Conservation (phyloP, 2,329 filamentous ascomycete genomes). For the Teratosphaeria epicoccoides region DNA sequence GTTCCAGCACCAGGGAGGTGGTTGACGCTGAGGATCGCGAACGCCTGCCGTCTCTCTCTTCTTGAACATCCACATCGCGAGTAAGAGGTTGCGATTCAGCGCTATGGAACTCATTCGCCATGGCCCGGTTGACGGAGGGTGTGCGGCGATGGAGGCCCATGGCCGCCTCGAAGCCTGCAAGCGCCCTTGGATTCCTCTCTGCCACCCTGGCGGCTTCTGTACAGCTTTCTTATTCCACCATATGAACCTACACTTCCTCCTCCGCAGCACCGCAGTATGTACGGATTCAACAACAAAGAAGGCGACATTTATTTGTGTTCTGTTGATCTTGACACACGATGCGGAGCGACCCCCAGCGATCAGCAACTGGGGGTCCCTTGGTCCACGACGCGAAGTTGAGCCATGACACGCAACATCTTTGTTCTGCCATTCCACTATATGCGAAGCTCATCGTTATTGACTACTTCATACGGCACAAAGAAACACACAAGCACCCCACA, state of each 20-base stretch:
- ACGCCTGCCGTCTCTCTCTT: constrained; percentile 30
- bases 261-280: background rate
- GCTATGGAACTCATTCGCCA: constrained; percentile 19
- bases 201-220: background rate
- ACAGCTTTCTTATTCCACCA: background rate
- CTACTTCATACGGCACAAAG: background rate
- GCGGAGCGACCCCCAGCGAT: background rate
- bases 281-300: background rate
- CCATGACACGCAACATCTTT: background rate
- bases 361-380: background rate
- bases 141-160: constrained; percentile 39
- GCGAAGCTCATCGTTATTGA: background rate
- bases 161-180: constrained; percentile 11
- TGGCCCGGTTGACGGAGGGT: constrained; percentile 22
- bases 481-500: background rate
- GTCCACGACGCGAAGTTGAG: background rate
- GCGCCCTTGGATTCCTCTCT: background rate
- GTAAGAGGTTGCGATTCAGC: background rate
- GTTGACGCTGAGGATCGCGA: constrained; percentile 72
- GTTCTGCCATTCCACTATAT: background rate
- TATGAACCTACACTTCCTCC: background rate
- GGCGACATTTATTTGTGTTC: background rate
- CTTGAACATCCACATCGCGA: constrained; percentile 5
- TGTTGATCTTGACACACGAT: background rate
- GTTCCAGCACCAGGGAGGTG: constrained; percentile 71